Evolutionary conservation across 768 basidiomycete species (phyloP).

Genomic region (Boletus bicolor): DNA sequence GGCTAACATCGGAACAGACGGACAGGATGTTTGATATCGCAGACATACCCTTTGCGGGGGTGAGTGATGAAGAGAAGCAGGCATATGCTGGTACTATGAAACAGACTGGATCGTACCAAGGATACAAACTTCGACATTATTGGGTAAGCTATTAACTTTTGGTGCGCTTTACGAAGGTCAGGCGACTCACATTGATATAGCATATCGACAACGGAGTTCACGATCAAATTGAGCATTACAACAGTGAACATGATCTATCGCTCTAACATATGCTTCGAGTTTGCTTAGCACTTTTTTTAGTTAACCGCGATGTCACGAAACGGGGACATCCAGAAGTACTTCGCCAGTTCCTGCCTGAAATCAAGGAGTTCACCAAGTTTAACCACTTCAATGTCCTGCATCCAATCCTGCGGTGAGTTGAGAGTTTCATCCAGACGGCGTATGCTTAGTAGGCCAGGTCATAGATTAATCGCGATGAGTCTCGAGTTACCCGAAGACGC

Average conservation of each 20-base stretch:
- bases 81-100: constrained; percentile 40
- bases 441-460: background rate
- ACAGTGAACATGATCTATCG: constrained; percentile 38
- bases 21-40: constrained; percentile 49
- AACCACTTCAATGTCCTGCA: constrained; percentile 53
- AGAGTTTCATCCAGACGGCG: background rate
- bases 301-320: constrained; percentile 47
- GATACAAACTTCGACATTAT: constrained; percentile 50
- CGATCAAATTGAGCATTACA: constrained; percentile 65
- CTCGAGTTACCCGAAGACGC: constrained; percentile 54
- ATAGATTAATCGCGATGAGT: constrained; percentile 48
- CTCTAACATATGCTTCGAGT: background rate
- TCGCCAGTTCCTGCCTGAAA: constrained; percentile 51
- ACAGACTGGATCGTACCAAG: constrained; percentile 46
- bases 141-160: constrained; percentile 35
- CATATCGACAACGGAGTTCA: constrained; percentile 59
- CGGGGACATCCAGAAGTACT: constrained; percentile 48
- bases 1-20: constrained; percentile 37
- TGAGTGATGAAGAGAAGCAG: constrained; percentile 42
- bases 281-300: constrained; percentile 26
- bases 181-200: constrained; percentile 30
- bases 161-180: background rate
- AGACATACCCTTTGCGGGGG: constrained; percentile 41
- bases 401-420: constrained; percentile 41
- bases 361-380: constrained; percentile 46